Evolutionary conservation across 2,329 filamentous ascomycete species (phyloP).

Genomic region (Trematosphaeria pertusa): DNA sequence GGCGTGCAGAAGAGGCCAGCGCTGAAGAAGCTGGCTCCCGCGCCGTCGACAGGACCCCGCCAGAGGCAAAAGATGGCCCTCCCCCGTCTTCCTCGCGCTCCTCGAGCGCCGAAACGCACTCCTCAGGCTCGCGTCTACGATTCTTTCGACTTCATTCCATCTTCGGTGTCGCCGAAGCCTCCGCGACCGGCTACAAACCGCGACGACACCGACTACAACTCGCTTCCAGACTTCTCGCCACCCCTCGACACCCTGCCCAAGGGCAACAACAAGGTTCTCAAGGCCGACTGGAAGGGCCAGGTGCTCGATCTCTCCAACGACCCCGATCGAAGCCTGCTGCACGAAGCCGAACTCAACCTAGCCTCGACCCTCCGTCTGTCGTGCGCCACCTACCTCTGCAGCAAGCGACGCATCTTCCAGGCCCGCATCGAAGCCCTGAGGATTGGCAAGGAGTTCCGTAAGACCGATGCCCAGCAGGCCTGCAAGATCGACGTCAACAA

Average conservation of each 20-base stretch:
- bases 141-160: slow-evolving; percentile 44
- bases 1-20: slow-evolving; percentile 46
- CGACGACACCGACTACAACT: slow-evolving; percentile 81
- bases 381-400: slow-evolving; percentile 87
- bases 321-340: slow-evolving; percentile 72
- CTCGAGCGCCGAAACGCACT: slow-evolving; percentile 44
- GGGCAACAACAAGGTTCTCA: slow-evolving; percentile 72
- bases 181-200: slow-evolving; percentile 65
- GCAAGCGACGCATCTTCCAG: slow-evolving; percentile 90
- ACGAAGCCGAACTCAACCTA: slow-evolving; percentile 77
- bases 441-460: slow-evolving; percentile 84
- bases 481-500: slow-evolving; percentile 99
- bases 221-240: slow-evolving; percentile 76
- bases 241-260: slow-evolving; percentile 68
- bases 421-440: slow-evolving; percentile 71
- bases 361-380: slow-evolving; percentile 82
- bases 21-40: slow-evolving; percentile 47
- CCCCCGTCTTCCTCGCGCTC: slow-evolving; percentile 39
- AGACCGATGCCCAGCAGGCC: slow-evolving; percentile 95
- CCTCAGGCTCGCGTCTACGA: slow-evolving; percentile 38
- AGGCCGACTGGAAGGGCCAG: slow-evolving; percentile 86
- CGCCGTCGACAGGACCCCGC: slow-evolving; percentile 40
- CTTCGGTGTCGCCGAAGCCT: slow-evolving; percentile 44
- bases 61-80: slow-evolving; percentile 42
- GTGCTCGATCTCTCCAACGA: slow-evolving; percentile 73